These are phyloP conservation scores for Hypomontagnella submonticulosa DNA, from an alignment of 495 filamentous ascomycete genomes.

Conservation along the genomic window DNA sequence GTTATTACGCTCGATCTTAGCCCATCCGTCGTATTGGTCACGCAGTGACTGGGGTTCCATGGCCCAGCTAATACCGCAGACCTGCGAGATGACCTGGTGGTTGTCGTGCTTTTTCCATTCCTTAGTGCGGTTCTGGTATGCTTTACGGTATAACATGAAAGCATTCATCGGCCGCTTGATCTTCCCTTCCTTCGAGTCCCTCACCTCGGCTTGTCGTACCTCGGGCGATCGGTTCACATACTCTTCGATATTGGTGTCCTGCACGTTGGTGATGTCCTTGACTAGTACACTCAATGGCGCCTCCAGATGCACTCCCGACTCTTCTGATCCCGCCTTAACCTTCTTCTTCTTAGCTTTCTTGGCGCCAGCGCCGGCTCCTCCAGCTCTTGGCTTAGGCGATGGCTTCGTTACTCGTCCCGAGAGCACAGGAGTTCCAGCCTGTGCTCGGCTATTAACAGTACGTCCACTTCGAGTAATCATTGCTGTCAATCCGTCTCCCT, in stretches of 20 bases:
- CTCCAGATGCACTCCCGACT: constrained; percentile 65
- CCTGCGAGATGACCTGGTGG: constrained; percentile 89
- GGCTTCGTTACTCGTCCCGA: constrained; percentile 51
- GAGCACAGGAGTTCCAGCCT: constrained; percentile 26
- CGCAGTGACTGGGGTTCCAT: constrained; percentile 77
- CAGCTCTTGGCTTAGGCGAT: constrained; percentile 43
- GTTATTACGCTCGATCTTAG: constrained; percentile 84
- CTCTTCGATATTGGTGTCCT: constrained; percentile 79
- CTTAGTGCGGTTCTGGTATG: constrained; percentile 89
- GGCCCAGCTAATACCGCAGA: constrained; percentile 87
- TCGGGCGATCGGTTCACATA: constrained; percentile 81
- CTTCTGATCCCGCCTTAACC: constrained; percentile 59
- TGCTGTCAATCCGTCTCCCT: constrained; percentile 54
- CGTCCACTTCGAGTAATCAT: constrained; percentile 55
- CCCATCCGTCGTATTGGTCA: constrained; percentile 82
- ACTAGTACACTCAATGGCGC: constrained; percentile 84
- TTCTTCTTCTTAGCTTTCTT: constrained; percentile 61
- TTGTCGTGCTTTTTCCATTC: constrained; percentile 86
- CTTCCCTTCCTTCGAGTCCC: constrained; percentile 76
- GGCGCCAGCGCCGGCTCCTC: constrained; percentile 32
- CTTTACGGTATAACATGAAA: constrained; percentile 97
- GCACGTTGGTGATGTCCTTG: constrained; percentile 65
- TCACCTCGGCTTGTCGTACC: constrained; percentile 72
- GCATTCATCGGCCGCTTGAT: constrained; percentile 96
- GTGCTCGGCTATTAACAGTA: constrained; percentile 43